These are phyloP conservation scores for Beauveria australis DNA, from an alignment of 2,329 filamentous ascomycete species.

Conservation along the genomic window DNA sequence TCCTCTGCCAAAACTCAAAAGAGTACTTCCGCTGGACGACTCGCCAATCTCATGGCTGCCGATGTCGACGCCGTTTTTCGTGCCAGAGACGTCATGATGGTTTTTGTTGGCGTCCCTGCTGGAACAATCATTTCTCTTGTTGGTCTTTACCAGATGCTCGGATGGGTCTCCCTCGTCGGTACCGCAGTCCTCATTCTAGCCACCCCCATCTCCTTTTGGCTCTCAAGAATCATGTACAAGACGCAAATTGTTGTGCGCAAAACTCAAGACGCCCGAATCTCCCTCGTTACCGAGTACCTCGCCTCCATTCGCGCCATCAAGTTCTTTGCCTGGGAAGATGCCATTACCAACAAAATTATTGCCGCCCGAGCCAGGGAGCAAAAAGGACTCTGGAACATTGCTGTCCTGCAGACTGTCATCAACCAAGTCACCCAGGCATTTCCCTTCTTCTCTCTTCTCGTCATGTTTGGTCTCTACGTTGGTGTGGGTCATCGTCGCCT, in stretches of 20 bases:
- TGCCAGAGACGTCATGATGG: constrained; percentile 42
- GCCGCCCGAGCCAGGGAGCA: constrained; percentile 43
- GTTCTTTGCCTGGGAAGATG: constrained; percentile 52
- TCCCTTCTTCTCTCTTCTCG: constrained; percentile 42
- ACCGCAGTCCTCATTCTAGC: constrained; percentile 38
- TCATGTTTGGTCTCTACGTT: constrained; percentile 47
- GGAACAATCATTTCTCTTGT: constrained; percentile 39
- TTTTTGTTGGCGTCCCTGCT: constrained; percentile 35
- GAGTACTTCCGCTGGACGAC: constrained; percentile 38
- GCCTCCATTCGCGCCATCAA: constrained; percentile 51
- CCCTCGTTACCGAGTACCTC: constrained; percentile 49
- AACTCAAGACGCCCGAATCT: constrained; percentile 49
- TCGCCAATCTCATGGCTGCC: constrained; percentile 50
- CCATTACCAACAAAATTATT: constrained; percentile 42
- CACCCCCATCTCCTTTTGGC: constrained; percentile 40
- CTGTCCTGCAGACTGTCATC: constrained; percentile 37
- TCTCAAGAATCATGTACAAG: constrained; percentile 41
- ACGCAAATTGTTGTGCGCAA: constrained; percentile 44
- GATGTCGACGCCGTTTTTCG: constrained; percentile 48
- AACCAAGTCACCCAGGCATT: constrained; percentile 43
- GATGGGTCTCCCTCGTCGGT: constrained; percentile 47
- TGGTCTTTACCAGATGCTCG: constrained; percentile 47
- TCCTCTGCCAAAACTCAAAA: constrained; percentile 23
- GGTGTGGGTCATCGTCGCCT: constrained; percentile 38
- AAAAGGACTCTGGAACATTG: constrained; percentile 44